Conservation (phyloP, 768 basidiomycete species). For the Suillus decipiens region DNA sequence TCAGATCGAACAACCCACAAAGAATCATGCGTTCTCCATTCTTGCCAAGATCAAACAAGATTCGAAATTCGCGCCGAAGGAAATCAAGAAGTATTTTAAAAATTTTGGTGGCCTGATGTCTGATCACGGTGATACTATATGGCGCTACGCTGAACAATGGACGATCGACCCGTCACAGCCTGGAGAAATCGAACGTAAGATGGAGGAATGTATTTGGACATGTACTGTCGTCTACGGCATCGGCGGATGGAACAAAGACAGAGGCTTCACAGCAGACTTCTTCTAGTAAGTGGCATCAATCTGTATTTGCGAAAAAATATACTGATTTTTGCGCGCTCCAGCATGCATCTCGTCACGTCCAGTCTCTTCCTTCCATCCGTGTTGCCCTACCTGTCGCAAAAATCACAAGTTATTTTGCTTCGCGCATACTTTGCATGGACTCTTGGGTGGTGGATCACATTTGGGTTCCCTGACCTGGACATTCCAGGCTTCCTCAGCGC, state of each 20-base stretch:
- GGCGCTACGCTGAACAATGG: constrained; percentile 42
- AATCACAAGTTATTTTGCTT: constrained; percentile 28
- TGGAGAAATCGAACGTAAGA: constrained; percentile 48
- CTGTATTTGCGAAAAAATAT: neutral
- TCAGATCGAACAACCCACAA: constrained; percentile 6
- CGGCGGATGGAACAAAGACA: constrained; percentile 55
- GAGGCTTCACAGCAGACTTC: constrained; percentile 46
- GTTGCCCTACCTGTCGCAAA: constrained; percentile 19
- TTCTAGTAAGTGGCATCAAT: constrained; percentile 42
- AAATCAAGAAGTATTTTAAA: constrained; percentile 20
- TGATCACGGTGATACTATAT: constrained; percentile 9
- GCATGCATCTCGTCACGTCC: constrained; percentile 34
- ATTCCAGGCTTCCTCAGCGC: constrained; percentile 32
- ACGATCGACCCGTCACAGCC: constrained; percentile 36
- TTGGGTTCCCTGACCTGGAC: constrained; percentile 32
- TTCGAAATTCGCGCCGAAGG: constrained; percentile 24
- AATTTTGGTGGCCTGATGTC: constrained; percentile 16
- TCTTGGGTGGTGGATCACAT: constrained; percentile 31
- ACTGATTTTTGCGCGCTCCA: constrained; percentile 5
- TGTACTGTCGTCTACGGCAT: constrained; percentile 56
- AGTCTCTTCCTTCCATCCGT: constrained; percentile 30
- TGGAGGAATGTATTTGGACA: constrained; percentile 67
- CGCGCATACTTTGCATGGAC: constrained; percentile 28
- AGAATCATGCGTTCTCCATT: constrained; percentile 45
- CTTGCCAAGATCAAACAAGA: constrained; percentile 55